These are phyloP conservation scores for Endocarpon pusillum DNA, from an alignment of 495 filamentous ascomycete genomes.

Conservation along the genomic window DNA sequence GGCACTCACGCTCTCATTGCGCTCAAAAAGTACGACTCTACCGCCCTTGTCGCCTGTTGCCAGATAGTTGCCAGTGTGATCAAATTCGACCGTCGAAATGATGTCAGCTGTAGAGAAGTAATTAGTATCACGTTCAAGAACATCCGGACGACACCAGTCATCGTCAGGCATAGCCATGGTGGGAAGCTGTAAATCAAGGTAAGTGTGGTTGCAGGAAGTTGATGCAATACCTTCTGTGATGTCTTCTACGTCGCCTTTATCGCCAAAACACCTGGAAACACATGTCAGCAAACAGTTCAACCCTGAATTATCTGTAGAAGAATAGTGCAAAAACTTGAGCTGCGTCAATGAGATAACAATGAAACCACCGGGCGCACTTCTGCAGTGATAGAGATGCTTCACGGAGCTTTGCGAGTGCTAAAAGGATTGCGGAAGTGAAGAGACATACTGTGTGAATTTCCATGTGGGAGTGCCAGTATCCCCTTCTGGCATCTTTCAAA, in stretches of 20 bases:
- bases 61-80: conserved; percentile 95
- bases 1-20: conserved; percentile 72
- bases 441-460: conserved; percentile 99
- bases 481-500: conserved; percentile 83
- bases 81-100: conserved; percentile 98
- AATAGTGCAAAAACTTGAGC: too few relatives aligned
- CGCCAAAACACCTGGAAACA: conserved; percentile 61
- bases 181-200: neutral
- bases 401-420: too few relatives aligned
- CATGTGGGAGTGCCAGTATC: conserved; percentile 87
- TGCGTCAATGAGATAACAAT: too few relatives aligned
- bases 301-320: too few relatives aligned
- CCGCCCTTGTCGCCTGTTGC: conserved; percentile 97
- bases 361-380: too few relatives aligned
- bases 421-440: conserved; percentile 12
- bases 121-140: conserved; percentile 10
- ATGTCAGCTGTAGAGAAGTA: conserved; percentile 59
- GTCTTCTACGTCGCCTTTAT: conserved; percentile 98
- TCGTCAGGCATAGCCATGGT: neutral
- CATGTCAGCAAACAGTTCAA: conserved; percentile 1
- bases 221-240: conserved; percentile 85
- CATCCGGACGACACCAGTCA: neutral
- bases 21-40: conserved; percentile 88
- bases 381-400: too few relatives aligned
- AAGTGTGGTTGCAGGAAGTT: neutral